phyloP scores from a whole-genome alignment of 106 monocot species.

The Iris macrosiphon region DNA sequence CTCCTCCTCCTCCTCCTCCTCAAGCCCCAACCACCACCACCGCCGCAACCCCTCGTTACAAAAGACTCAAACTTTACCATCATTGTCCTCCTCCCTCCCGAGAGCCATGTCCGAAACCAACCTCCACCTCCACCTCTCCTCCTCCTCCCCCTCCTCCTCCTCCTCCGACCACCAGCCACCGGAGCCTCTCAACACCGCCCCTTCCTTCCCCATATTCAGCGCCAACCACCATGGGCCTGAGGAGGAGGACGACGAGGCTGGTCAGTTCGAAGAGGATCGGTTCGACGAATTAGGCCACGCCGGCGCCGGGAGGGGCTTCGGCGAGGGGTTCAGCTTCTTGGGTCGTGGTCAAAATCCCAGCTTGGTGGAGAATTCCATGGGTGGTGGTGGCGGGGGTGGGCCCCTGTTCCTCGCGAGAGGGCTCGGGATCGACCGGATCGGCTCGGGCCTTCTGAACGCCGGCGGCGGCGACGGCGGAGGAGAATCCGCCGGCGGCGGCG shows the following conservation, averaged over 20 bases:
- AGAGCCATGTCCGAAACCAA: constrained; percentile 39
- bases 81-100: too few relatives aligned
- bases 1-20: constrained; percentile 8
- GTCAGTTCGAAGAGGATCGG: constrained; percentile 10
- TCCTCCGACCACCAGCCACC: not conserved
- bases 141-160: too few relatives aligned
- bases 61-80: constrained; percentile 2
- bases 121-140: constrained; percentile 20
- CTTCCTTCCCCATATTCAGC: constrained; percentile 29
- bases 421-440: constrained; percentile 54
- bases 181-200: constrained; percentile 27
- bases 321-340: constrained; percentile 5
- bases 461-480: constrained; percentile 14
- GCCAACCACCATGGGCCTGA: constrained; percentile 5
- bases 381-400: not conserved
- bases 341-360: constrained; percentile 1
- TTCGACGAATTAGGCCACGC: not conserved
- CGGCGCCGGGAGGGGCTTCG: not conserved
- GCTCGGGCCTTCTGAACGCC: constrained; percentile 25
- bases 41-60: constrained; percentile 20
- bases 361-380: not conserved
- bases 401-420: constrained; percentile 68
- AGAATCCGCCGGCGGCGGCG: constrained; percentile 13
- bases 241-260: not conserved
- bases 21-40: constrained; percentile 27